phyloP scores from a whole-genome alignment of 257 asterid species.

The Thymus mandschuricus region DNA sequence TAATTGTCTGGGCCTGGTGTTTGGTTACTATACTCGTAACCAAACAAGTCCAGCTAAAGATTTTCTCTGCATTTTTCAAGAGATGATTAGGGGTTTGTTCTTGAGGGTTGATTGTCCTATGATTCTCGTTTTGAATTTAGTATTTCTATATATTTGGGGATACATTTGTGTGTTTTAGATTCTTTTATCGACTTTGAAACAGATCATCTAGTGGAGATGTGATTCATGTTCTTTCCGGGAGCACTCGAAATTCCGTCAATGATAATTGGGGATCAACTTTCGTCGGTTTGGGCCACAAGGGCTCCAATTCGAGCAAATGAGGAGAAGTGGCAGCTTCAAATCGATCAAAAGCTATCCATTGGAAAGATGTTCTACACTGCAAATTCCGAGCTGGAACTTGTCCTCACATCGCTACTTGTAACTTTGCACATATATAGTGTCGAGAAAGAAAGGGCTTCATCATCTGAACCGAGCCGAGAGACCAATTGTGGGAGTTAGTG shows the following conservation, averaged over 20 bases:
- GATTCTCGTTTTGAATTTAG: neutral
- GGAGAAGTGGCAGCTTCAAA: slow-evolving; percentile 49
- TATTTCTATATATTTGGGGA: slow-evolving; percentile 32
- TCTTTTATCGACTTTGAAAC: slow-evolving; percentile 28
- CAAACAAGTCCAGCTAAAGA: neutral
- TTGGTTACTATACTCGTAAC: too few relatives aligned
- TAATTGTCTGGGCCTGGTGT: too few relatives aligned
- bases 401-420: slow-evolving; percentile 72
- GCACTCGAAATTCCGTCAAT: slow-evolving; percentile 32
- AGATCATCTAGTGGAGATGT: slow-evolving; percentile 55
- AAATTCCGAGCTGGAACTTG: slow-evolving; percentile 80
- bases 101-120: neutral
- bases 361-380: slow-evolving; percentile 83
- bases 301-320: slow-evolving; percentile 41
- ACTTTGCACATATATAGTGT: slow-evolving; percentile 57
- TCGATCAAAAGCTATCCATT: slow-evolving; percentile 55
- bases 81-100: slow-evolving; percentile 15
- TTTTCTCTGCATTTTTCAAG: neutral
- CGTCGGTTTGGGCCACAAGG: slow-evolving; percentile 72
- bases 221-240: slow-evolving; percentile 58
- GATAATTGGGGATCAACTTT: slow-evolving; percentile 63
- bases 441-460: slow-evolving; percentile 53
- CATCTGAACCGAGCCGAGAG: slow-evolving; percentile 50
- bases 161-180: slow-evolving; percentile 2
- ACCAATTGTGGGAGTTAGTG: slow-evolving; percentile 65